These are phyloP conservation scores for Penicillium italicum DNA, from an alignment of 2,329 filamentous ascomycete genomes.

Conservation along the genomic window DNA sequence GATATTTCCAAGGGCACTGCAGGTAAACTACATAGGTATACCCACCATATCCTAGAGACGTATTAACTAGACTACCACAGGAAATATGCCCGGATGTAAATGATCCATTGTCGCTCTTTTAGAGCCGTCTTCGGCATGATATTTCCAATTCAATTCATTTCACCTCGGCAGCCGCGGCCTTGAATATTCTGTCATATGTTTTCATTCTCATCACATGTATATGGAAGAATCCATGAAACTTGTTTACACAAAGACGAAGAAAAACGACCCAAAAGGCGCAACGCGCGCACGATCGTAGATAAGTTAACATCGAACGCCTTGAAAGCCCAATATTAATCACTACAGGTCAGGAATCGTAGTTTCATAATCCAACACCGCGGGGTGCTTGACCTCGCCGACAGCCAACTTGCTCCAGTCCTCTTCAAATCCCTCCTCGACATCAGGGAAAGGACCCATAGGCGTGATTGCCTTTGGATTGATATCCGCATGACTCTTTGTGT, in stretches of 20 bases:
- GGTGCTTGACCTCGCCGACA: background rate
- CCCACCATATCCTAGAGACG: no score
- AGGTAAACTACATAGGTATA: no score
- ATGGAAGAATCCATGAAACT: no score
- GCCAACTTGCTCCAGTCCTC: background rate
- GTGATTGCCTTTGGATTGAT: background rate
- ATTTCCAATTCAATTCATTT: no score
- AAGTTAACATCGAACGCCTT: background rate
- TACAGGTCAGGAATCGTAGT: background rate
- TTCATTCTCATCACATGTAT: no score
- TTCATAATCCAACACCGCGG: background rate
- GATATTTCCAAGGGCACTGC: no score
- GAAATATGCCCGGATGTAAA: no score
- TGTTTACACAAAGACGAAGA: background rate
- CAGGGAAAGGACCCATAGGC: background rate
- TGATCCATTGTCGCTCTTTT: no score
- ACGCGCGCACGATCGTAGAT: background rate
- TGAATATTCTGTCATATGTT: no score
- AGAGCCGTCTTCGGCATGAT: no score
- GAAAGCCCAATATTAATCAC: background rate
- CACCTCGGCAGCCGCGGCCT: no score
- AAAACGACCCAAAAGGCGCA: background rate
- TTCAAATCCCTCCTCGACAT: background rate
- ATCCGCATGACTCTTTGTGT: background rate
- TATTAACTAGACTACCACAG: no score